Conservation (phyloP, 768 basidiomycete genomes). For the Macrolepiota fuliginosa region DNA sequence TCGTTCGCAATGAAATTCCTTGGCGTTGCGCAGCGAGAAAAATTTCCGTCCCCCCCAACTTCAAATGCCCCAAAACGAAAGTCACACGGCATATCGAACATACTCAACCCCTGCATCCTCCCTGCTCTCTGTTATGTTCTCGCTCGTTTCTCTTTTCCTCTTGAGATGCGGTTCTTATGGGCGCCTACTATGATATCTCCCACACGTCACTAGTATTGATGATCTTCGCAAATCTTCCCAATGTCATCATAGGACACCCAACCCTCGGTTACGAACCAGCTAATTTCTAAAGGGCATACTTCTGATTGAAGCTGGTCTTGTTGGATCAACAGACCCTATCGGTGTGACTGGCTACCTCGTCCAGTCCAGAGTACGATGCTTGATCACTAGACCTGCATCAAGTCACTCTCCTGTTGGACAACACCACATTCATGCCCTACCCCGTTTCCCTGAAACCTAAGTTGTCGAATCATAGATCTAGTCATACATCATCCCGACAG, state of each 20-base stretch:
- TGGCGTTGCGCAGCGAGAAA: neutral
- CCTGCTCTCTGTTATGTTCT: neutral
- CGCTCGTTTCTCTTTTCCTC: neutral
- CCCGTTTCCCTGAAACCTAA: neutral
- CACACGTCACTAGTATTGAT: neutral
- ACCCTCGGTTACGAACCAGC: neutral
- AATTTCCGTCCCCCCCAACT: neutral
- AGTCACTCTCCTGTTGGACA: neutral
- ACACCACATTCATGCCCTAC: neutral
- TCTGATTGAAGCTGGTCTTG: neutral
- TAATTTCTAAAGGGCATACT: neutral
- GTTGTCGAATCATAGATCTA: neutral
- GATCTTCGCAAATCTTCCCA: neutral
- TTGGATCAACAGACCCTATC: constrained; percentile 2
- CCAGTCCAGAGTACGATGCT: constrained; percentile 5
- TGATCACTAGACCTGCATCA: neutral
- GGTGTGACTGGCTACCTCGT: neutral
- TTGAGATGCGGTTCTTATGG: neutral
- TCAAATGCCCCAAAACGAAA: neutral
- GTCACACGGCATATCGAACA: neutral
- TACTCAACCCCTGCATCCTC: neutral
- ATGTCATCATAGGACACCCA: constrained; percentile 10
- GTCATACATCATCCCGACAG: neutral
- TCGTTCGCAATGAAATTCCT: neutral
- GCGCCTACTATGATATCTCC: neutral